A percentile compares a stretch with the other conserved stretches of the same genome.
Conservation (phyloP, 192 early-diverging fungal species). For the Linnemannia schmuckeri region DNA sequence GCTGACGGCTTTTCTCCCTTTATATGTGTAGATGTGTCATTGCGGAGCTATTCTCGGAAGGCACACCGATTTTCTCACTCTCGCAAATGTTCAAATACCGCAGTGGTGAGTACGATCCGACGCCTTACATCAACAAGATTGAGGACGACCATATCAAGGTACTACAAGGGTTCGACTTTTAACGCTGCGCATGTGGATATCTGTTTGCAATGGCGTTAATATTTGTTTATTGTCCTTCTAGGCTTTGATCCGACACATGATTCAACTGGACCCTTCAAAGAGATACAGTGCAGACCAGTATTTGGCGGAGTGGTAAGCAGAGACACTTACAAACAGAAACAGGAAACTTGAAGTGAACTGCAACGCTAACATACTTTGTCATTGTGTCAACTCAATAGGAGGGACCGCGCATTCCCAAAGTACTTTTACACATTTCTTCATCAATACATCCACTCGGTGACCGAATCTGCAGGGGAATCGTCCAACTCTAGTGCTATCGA, state of each 20-base stretch:
- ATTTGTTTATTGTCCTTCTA: conserved; percentile 31
- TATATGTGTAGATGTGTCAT: conserved; percentile 73
- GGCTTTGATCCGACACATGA: conserved; percentile 88
- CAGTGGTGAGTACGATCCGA: conserved; percentile 80
- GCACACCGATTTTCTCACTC: conserved; percentile 90
- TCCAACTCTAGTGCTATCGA: conserved; percentile 25
- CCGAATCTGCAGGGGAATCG: conserved; percentile 61
- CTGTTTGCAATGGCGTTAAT: background rate
- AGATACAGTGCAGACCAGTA: conserved; percentile 83
- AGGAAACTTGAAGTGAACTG: background rate
- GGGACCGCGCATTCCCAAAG: conserved; percentile 81
- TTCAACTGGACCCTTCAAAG: conserved; percentile 83
- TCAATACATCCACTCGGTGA: conserved; percentile 74
- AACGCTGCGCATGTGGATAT: background rate
- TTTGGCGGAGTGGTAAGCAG: conserved; percentile 75
- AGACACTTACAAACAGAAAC: background rate
- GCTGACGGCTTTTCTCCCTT: background rate
- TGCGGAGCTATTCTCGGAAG: conserved; percentile 95
- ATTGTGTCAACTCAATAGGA: conserved; percentile 50
- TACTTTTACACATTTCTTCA: conserved; percentile 84
- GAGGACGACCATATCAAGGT: conserved; percentile 83
- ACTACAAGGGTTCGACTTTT: background rate
- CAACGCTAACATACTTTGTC: background rate
- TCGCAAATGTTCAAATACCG: conserved; percentile 94
- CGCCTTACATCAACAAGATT: conserved; percentile 82